Conservation (phyloP, 768 basidiomycete species). For the Rhodocollybia butyracea region DNA sequence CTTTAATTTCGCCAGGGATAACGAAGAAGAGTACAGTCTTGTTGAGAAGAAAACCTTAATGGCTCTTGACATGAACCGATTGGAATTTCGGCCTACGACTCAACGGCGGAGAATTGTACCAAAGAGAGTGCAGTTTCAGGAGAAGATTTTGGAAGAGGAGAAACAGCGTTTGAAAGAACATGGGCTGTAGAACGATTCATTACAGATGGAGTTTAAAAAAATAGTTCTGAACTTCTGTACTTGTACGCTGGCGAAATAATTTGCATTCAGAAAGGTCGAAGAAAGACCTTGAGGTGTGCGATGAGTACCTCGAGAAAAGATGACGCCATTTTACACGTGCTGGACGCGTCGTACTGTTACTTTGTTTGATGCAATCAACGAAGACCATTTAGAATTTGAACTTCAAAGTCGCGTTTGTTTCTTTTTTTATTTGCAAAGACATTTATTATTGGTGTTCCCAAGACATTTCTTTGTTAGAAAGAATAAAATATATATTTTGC, state of each 20-base stretch:
- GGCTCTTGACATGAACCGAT: constrained; percentile 44
- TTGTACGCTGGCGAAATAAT: no score
- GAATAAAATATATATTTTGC: neutral
- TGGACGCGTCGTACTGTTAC: neutral
- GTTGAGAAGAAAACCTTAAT: constrained; percentile 59
- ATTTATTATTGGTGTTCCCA: neutral
- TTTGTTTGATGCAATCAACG: neutral
- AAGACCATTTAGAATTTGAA: neutral
- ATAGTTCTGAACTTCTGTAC: neutral
- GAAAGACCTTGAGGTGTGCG: no score
- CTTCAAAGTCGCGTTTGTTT: neutral
- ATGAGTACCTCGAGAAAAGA: no score
- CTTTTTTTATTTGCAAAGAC: neutral
- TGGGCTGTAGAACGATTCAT: no score
- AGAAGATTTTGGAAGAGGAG: constrained; percentile 49
- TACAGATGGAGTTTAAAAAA: neutral
- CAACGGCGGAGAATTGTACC: constrained; percentile 47
- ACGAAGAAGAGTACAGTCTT: constrained; percentile 47
- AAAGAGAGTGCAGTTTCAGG: constrained; percentile 37
- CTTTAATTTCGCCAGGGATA: constrained; percentile 46
- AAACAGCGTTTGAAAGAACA: constrained; percentile 30
- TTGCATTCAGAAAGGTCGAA: no score
- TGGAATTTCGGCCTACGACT: constrained; percentile 44
- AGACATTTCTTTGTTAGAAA: no score
- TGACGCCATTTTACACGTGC: neutral